Percentiles rank a stretch among this genome's conserved stretches.
Conservation (phyloP, 768 basidiomycete species). For the Leccinellum rugosiceps region DNA sequence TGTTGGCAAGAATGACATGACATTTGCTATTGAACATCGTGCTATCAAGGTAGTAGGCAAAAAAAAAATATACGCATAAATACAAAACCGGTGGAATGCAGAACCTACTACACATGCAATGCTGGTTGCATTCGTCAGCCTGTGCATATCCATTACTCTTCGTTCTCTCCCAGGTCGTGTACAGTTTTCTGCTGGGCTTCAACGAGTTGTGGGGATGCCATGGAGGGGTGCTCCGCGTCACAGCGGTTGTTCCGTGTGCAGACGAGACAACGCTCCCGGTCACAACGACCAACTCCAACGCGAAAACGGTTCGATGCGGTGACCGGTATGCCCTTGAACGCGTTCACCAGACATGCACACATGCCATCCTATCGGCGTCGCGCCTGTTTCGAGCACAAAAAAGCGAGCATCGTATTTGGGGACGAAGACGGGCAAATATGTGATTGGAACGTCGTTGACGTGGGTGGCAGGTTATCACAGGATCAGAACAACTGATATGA, state of each 20-base stretch:
- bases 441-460: constrained; percentile 93
- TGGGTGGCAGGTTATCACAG: constrained; percentile 34
- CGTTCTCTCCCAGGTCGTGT: no score
- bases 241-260: constrained; percentile 73
- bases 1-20: no score
- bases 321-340: constrained; percentile 81
- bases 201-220: no score
- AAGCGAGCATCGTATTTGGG: constrained; percentile 79
- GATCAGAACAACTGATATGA: constrained; percentile 2
- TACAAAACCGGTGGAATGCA: no score
- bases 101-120: no score
- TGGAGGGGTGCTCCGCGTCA: no score
- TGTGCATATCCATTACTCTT: no score
- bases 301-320: constrained; percentile 83
- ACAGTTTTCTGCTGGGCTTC: no score
- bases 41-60: no score
- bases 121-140: no score
- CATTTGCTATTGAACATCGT: no score
- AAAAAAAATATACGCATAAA: no score
- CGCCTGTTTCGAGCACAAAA: constrained; percentile 78
- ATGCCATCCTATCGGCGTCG: constrained; percentile 74
- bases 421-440: constrained; percentile 89
- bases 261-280: constrained; percentile 81
- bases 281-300: constrained; percentile 77
- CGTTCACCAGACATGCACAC: constrained; percentile 77